Percentiles rank a stretch among this genome's conserved stretches.
Evolutionary conservation across 208 protist genomes (phyloP).

Genomic region (Trichomonas gallinae): DNA sequence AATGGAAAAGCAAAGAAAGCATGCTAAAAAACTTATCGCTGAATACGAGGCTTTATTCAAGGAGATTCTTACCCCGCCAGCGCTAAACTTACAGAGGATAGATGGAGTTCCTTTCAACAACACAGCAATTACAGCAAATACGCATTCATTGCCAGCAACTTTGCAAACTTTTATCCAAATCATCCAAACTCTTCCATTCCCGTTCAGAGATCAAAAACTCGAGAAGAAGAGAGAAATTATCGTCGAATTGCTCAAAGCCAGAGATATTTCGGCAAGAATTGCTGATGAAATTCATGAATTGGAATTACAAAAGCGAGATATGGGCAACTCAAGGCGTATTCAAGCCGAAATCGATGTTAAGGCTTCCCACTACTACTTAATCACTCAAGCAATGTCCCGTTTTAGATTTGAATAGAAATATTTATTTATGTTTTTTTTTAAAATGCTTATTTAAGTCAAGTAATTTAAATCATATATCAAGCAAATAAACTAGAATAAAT

Average conservation of each 20-base stretch:
- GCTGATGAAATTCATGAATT: neutral
- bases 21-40: neutral
- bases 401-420: neutral
- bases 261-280: constrained; percentile 7
- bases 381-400: neutral
- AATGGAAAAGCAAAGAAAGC: neutral
- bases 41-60: neutral
- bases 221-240: constrained; percentile 14
- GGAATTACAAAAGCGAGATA: neutral
- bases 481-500: too few relatives aligned
- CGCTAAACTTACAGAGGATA: neutral
- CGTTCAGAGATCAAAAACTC: neutral
- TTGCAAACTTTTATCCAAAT: neutral
- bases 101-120: neutral
- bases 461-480: too few relatives aligned
- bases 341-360: constrained; percentile 21
- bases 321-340: neutral
- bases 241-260: neutral
- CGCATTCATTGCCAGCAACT: neutral
- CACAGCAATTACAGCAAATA: neutral
- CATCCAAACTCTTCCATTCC: neutral
- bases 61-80: neutral
- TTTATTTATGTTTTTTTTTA: too few relatives aligned
- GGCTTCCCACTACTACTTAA: neutral
- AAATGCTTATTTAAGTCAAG: too few relatives aligned